Base-by-base conservation (phyloP, 345 rosid genomes). In the Leavenworthia alabamica region DNA sequence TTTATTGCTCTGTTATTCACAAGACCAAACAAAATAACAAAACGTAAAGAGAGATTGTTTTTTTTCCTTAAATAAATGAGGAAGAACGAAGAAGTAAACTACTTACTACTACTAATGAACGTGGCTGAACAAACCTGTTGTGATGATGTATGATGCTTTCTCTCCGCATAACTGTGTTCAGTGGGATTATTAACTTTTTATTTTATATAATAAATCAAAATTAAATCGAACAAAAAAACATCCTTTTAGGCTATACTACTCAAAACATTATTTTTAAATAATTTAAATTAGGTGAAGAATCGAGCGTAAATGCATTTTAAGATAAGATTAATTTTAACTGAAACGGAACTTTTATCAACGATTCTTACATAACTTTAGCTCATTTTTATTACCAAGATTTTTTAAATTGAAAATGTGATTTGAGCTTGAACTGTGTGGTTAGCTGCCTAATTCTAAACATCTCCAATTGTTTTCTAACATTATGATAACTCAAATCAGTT, bases 101-200 rank as follows among this genome's bases (percentile, higher is more conserved):
- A 53, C 15, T 3, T 9, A 9, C 44, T 51, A 53, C 15, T 3
- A 3, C 13, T 32, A 26, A 17, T 6, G 39, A 47, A 23, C 3
- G 49, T 41, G 60, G 49, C 58, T 41, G 66, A 67, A 40, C 8
- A 58, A 57, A 57, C 13, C 42, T 47, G 61, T 17, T 33, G 49
- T 19, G 72, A 67, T 28, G 58, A 48, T 67, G 64, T 33, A 31
- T 43, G 48, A 36, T 59, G 47, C 55, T 68, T 60, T 60, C 67
- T 26, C 73, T 68, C 73, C 56, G 24, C 67, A 60, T 60, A 16
- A 60, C 73, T 50, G 17, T 52, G 8, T 37, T 61, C 23, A 43
- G 40, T 68, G 67, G 17, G 13, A 0, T 42, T 6, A 0, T 42
- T 6, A 39, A 9, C 17, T 31, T 29, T 48, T 58, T 40, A 8